Evolutionary conservation across 352 stramenopile genomes (phyloP).

Genomic region (Vaucheria bursata): DNA sequence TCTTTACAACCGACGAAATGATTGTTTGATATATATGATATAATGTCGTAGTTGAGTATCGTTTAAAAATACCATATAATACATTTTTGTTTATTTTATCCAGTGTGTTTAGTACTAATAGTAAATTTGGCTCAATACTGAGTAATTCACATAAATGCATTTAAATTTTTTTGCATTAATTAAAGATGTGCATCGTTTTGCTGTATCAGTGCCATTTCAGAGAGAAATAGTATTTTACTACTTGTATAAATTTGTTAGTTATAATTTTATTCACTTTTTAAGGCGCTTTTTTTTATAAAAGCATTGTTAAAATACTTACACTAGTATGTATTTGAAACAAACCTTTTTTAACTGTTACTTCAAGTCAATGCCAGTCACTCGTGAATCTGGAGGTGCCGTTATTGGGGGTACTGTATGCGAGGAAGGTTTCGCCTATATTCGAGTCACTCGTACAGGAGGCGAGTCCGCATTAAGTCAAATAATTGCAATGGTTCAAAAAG

Average conservation of each 20-base stretch:
- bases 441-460: slow-evolving; percentile 46
- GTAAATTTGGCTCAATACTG: too few relatives aligned
- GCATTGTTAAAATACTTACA: background rate
- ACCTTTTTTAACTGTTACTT: background rate
- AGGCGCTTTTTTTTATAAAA: background rate
- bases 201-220: too few relatives aligned
- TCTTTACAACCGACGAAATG: background rate
- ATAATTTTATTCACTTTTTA: background rate
- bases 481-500: slow-evolving; percentile 89
- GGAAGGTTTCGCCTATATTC: slow-evolving; percentile 30
- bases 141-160: too few relatives aligned
- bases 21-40: too few relatives aligned
- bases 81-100: too few relatives aligned
- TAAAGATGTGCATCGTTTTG: too few relatives aligned
- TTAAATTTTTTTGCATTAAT: too few relatives aligned
- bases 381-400: slow-evolving; percentile 4
- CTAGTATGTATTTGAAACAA: background rate
- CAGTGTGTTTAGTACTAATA: too few relatives aligned
- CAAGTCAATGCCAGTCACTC: background rate
- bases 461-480: slow-evolving; percentile 89
- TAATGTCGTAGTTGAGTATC: too few relatives aligned
- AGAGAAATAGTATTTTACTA: background rate
- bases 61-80: too few relatives aligned
- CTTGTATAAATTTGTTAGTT: background rate
- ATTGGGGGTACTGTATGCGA: slow-evolving; percentile 41